phyloP scores from a whole-genome alignment of 2,329 filamentous ascomycete species.

The Xylariales sp. region DNA sequence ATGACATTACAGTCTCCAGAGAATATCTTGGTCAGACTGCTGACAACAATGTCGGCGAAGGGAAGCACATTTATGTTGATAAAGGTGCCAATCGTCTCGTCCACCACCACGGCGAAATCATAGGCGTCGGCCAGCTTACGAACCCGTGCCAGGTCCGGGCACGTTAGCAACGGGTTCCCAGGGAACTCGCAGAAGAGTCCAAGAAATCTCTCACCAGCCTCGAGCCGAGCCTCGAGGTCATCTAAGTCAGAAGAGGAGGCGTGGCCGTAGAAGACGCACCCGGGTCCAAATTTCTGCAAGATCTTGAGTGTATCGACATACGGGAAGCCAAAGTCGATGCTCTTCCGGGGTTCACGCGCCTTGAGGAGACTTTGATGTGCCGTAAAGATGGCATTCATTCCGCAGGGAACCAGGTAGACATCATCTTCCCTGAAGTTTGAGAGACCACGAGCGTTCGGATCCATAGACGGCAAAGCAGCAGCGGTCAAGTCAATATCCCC shows the following conservation, averaged over 20 bases:
- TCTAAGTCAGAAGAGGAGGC: constrained; percentile 75
- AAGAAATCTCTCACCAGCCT: constrained; percentile 69
- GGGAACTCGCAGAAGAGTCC: constrained; percentile 94
- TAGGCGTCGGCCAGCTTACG: constrained; percentile 73
- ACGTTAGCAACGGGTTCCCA: constrained; percentile 81
- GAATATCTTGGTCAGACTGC: constrained; percentile 94
- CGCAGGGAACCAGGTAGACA: constrained; percentile 81
- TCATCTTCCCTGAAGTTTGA: constrained; percentile 74
- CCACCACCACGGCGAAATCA: constrained; percentile 84
- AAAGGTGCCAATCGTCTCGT: constrained; percentile 96
- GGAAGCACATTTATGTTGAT: constrained; percentile 91
- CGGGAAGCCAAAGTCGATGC: constrained; percentile 92
- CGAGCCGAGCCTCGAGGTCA: constrained; percentile 69
- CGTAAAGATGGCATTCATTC: constrained; percentile 95
- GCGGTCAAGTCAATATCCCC: constrained; percentile 61
- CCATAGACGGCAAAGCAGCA: constrained; percentile 45
- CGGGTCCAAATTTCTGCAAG: constrained; percentile 87
- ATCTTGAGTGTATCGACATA: constrained; percentile 97
- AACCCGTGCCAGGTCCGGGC: constrained; percentile 81
- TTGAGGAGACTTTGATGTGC: constrained; percentile 70
- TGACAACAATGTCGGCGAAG: constrained; percentile 86
- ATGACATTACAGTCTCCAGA: constrained; percentile 98
- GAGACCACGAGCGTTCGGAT: constrained; percentile 48
- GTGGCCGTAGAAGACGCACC: constrained; percentile 81
- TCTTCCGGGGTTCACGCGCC: constrained; percentile 61